Base-by-base conservation (phyloP, 2,329 filamentous ascomycete species). In the Trichoderma aggressivum region DNA sequence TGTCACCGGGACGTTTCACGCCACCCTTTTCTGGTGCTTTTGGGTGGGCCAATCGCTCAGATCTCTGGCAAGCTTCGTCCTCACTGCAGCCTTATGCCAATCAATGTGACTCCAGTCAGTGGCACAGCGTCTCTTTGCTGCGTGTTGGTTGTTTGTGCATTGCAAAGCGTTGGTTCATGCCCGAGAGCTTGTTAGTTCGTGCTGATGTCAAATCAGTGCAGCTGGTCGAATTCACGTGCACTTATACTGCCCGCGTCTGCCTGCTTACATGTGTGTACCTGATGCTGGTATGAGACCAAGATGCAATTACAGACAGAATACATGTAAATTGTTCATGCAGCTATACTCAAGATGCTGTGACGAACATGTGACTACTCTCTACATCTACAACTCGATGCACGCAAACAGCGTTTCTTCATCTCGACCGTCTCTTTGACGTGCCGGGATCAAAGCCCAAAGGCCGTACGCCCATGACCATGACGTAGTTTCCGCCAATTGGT, bases 1-100 rank as follows among this genome's bases (percentile, higher is more conserved):
- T 70, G 66, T 62, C 56, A 70, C 59, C 34, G 59, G 34, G 53
- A 67, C 55, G 66, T 70, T 70, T 70, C 58, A 70, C 66, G 66
- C 66, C 66, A 70, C 66, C 39, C 18, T 60, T 69, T 32, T 65
- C 21, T 53, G 21, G 47, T 55, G 56, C 16, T 24, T 24, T 65
- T 32, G n/a, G 16, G 47, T 55, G 56, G 56, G 12, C 56, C 30
- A 69, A 30, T 39, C 21, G 47, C 34, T 28, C 56, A 30, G 39
- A 61, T 36, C 56, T 60, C 14, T 28, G 11, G 56, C 36, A 69
- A 53, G 56, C 16, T 36, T 60, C 47, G 16, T 7, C 12, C 26
- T 50, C 21, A 32, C 59, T 34, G 39, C 32, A 66, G 66, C 66
- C 36, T 61, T 60, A 30, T 34, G 30, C 36, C 36, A 47, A 34